Base-by-base conservation (phyloP, 2,329 filamentous ascomycete species). In the Arthrobotrys sinensis region DNA sequence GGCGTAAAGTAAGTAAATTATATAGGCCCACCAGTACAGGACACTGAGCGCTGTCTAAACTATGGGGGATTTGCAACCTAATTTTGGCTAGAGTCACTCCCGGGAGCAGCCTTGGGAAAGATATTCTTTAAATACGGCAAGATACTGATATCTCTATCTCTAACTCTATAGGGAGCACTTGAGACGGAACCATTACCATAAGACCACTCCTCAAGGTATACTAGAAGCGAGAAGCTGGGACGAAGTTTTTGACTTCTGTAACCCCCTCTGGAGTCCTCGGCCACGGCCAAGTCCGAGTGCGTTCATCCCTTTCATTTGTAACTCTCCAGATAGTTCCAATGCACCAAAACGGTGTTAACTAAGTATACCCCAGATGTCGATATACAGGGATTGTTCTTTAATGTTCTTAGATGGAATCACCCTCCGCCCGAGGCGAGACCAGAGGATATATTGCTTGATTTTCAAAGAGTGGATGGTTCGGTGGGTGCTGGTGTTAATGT, bases 1-100 rank as follows among this genome's bases (percentile, higher is more conserved):
- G 63, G 71, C 4, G 34, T 76, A 14, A 76, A 76, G 71, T 76
- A 46, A 19, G 70, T 62, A 38, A 8, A n/a, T 55, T 4, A 52
- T 24, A 48, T 48, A 8, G n/a, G n/a, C n/a, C n/a, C n/a, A n/a
- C n/a, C n/a, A n/a, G n/a, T n/a, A n/a, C n/a, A n/a, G n/a, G n/a
- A n/a, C n/a, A n/a, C n/a, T n/a, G n/a, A n/a, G 12, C 12, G 40
- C 40, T 43, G 40, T n/a, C 3, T n/a, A n/a, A n/a, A n/a, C n/a
- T n/a, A n/a, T n/a, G n/a, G n/a, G n/a, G n/a, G n/a, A n/a, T n/a
- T n/a, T n/a, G n/a, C n/a, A n/a, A n/a, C n/a, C n/a, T n/a, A n/a
- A n/a, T n/a, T n/a, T n/a, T n/a, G n/a, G n/a, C n/a, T n/a, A n/a
- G n/a, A n/a, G n/a, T n/a, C n/a, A n/a, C n/a, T n/a, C n/a, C n/a